Evolutionary conservation across 345 rosid genomes (phyloP), one percentile per base, ranked within the genome.

Genomic region (Salix koriyanagi): DNA sequence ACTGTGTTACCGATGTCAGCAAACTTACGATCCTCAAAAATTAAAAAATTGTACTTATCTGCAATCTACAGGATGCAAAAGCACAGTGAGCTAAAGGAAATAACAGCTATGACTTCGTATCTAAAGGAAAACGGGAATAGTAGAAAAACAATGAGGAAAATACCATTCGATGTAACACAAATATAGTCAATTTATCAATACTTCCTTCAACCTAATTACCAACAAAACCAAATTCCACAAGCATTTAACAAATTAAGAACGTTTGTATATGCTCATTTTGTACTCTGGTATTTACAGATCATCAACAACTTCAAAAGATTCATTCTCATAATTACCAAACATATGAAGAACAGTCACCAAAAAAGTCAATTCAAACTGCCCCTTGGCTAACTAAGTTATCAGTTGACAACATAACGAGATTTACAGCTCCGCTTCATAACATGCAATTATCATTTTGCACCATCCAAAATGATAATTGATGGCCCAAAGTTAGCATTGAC

Each of bases 1-100:
- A 96, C 98, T 1, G 99, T 96, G 89, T 96, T 93, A 65, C 99
- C 99, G 83, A 96, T 96, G 82, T 93, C 99, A 5, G 98, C 99
- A 87, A 93, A 96, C 87, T 96, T 96, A 19, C 99, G 93, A 82
- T 96, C 99, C 77, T 96, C 99, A 80, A 96, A 96, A 66, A 96
- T 88, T 78, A 96, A 81, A 84, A 96, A 96, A 69, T 93, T 90
- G 74, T 91, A 84, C 81, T 88, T 90, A 28, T 96, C 97, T 74
- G 99, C 99, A 16, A 96, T 96, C 99, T 93, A 64, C 72, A 77
- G 32, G 44, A 46, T 12, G 46, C 23, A 21, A 65, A 64, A 36
- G 30, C 25, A 30, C 41, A 79, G 32, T 44, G 6, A 69, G 68
- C 41, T 71, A 36, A 15, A 46, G 69, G 48, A 41, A 26, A 34